phyloP scores from a whole-genome alignment of 2,329 filamentous ascomycete species.

The Stagonosporopsis tanaceti region DNA sequence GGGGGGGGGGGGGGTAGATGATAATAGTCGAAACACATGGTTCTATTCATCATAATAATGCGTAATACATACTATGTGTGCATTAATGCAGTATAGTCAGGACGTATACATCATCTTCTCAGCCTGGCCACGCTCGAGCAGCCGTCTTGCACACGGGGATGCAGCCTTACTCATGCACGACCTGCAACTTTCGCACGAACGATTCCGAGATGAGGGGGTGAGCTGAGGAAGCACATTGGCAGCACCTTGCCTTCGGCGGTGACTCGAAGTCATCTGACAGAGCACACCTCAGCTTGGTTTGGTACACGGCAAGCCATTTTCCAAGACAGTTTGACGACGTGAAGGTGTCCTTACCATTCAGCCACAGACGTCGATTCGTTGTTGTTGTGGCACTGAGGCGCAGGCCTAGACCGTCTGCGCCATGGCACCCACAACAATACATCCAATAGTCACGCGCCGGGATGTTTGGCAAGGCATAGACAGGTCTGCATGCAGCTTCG shows the following conservation, averaged over 20 bases:
- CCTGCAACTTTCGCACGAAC: neutral
- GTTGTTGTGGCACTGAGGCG: slow-evolving; percentile 7
- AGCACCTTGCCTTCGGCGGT: neutral
- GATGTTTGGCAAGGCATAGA: neutral
- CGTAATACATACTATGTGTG: too few relatives aligned
- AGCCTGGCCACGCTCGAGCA: neutral
- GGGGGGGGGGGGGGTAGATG: neutral
- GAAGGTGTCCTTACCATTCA: neutral
- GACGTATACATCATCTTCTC: neutral
- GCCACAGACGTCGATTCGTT: neutral
- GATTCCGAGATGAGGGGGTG: neutral
- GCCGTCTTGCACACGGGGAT: too few relatives aligned
- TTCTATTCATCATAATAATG: neutral
- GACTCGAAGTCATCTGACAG: neutral
- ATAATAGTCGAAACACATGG: neutral
- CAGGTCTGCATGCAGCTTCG: neutral
- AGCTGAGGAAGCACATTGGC: neutral
- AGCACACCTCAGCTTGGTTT: neutral
- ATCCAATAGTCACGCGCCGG: neutral
- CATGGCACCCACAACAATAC: neutral
- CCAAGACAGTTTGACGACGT: neutral
- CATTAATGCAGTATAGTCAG: neutral
- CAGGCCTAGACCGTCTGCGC: slow-evolving; percentile 11
- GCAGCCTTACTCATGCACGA: neutral
- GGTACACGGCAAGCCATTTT: neutral